A percentile compares a stretch with the other conserved stretches of the same genome.
phyloP scores from a whole-genome alignment of 805 yeast genomes.

The Candida methanosorbosa region DNA sequence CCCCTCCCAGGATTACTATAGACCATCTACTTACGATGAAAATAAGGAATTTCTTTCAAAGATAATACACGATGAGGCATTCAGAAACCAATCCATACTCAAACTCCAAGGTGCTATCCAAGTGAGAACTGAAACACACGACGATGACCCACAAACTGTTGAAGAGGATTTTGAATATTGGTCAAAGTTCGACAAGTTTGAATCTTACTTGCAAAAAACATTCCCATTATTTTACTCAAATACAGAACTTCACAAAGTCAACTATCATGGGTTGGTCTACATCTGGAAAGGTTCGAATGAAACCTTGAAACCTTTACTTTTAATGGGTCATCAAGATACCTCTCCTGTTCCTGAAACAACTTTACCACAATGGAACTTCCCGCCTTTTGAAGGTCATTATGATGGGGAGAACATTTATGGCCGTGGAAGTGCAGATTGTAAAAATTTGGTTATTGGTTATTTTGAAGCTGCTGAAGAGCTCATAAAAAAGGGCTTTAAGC shows the following conservation, averaged over 20 bases:
- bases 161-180: constrained; percentile 43
- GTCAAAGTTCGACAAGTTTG: constrained; percentile 13
- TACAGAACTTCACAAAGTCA: constrained; percentile 44
- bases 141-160: constrained; percentile 9
- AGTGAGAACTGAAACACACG: constrained; percentile 39
- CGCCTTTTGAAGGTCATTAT: constrained; percentile 61
- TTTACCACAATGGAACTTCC: constrained; percentile 48
- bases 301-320: constrained; percentile 50
- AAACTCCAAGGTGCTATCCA: constrained; percentile 41
- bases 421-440: constrained; percentile 72
- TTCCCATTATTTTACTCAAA: not conserved
- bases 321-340: constrained; percentile 74
- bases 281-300: constrained; percentile 54
- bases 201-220: constrained; percentile 5
- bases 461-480: constrained; percentile 58
- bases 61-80: constrained; percentile 27
- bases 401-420: constrained; percentile 69
- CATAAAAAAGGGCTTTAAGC: constrained; percentile 36
- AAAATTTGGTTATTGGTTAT: constrained; percentile 56
- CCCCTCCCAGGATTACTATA: not conserved
- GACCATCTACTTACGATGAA: not conserved
- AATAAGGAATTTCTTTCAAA: not conserved
- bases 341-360: constrained; percentile 65
- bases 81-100: constrained; percentile 27
- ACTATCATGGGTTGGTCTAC: constrained; percentile 52